Percentiles rank a stretch among this genome's conserved stretches.
Conservation (phyloP, 768 basidiomycete genomes). For the Wakefieldia striispora region DNA sequence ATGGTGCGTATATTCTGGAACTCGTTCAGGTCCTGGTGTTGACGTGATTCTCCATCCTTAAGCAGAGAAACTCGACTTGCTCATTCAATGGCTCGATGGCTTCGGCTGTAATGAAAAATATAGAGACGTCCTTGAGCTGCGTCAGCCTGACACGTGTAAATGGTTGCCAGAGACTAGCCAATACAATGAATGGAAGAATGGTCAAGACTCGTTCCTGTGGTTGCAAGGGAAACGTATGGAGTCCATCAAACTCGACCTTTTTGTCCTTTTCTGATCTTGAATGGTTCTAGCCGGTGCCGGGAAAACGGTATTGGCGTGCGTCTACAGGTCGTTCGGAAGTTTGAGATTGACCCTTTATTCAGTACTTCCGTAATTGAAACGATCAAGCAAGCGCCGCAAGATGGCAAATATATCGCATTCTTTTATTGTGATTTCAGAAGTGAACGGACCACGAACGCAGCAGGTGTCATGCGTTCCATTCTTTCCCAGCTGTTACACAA, state of each 20-base stretch:
- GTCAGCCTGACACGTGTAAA: slow-evolving; percentile 4
- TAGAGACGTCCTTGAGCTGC: neutral
- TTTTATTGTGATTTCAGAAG: slow-evolving; percentile 21
- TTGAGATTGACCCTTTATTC: neutral
- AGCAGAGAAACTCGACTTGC: neutral
- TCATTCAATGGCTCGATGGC: slow-evolving; percentile 1
- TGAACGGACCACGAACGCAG: neutral
- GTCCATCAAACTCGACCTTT: too few relatives aligned
- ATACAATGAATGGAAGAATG: neutral
- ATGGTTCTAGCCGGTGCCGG: slow-evolving; percentile 11
- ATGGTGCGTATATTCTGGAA: too few relatives aligned
- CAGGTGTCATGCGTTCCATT: slow-evolving; percentile 9
- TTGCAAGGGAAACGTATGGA: slow-evolving; percentile 4
- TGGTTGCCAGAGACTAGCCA: slow-evolving; percentile 1
- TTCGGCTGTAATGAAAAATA: slow-evolving; percentile 1
- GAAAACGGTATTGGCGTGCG: slow-evolving; percentile 14
- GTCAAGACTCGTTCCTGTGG: slow-evolving; percentile 3
- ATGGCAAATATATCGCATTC: neutral
- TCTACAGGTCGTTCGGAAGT: neutral
- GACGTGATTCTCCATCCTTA: neutral
- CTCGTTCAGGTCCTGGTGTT: too few relatives aligned
- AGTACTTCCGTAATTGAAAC: neutral
- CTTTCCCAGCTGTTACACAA: slow-evolving; percentile 14
- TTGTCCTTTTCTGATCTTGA: neutral
- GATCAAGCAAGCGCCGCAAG: neutral